phyloP scores from a whole-genome alignment of 768 basidiomycete genomes.

The Steccherinum ochraceum region DNA sequence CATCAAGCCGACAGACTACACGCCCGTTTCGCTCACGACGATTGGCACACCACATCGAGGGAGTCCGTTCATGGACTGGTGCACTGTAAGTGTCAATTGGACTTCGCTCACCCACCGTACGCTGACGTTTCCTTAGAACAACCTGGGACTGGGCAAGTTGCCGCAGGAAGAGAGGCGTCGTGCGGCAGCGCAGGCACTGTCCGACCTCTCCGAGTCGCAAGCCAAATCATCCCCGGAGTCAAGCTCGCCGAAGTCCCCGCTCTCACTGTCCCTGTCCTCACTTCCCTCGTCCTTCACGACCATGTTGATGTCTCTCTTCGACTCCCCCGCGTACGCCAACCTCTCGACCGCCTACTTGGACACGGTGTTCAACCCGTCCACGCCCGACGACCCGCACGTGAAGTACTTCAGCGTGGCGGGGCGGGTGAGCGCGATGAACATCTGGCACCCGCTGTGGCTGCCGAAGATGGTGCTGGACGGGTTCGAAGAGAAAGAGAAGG shows the following conservation, averaged over 20 bases:
- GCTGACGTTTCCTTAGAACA: conserved; percentile 43
- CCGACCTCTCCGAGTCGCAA: background rate
- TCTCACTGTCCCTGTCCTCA: conserved; percentile 46
- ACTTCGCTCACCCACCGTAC: background rate
- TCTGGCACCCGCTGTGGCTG: conserved; percentile 96
- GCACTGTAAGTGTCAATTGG: conserved; percentile 50
- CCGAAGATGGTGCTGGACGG: conserved; percentile 93
- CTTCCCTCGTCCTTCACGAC: conserved; percentile 83
- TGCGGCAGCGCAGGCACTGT: background rate
- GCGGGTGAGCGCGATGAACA: conserved; percentile 52
- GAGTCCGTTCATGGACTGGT: conserved; percentile 99
- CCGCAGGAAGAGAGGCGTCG: conserved; percentile 9
- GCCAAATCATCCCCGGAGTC: background rate
- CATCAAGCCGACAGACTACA: conserved; percentile 75
- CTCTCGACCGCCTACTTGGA: conserved; percentile 81
- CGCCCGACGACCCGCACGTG: conserved; percentile 73
- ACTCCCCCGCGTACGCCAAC: conserved; percentile 95
- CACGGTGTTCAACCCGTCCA: conserved; percentile 73
- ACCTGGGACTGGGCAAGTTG: conserved; percentile 84
- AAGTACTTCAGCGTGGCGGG: conserved; percentile 92
- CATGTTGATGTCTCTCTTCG: conserved; percentile 80
- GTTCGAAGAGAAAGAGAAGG: conserved; percentile 57
- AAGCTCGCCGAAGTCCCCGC: conserved; percentile 22
- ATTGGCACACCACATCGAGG: conserved; percentile 94
- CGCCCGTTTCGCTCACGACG: conserved; percentile 80